phyloP scores from a whole-genome alignment of 2,329 filamentous ascomycete genomes.

The Apiospora sp. region DNA sequence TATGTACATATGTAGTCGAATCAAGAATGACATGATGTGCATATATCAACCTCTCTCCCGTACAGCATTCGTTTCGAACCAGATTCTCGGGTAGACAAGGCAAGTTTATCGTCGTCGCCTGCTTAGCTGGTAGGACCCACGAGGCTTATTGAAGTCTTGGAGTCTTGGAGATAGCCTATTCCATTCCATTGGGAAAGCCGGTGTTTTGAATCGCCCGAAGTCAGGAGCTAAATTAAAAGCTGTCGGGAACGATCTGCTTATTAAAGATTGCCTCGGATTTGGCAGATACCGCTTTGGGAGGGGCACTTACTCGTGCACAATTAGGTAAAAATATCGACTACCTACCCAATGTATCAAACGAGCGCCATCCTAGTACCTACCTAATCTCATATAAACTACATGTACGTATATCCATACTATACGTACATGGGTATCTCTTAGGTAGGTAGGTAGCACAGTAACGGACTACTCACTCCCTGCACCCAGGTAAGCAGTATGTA shows the following conservation, averaged over 20 bases:
- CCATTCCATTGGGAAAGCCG: neutral
- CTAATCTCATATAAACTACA: neutral
- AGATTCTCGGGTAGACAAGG: neutral
- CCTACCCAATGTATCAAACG: neutral
- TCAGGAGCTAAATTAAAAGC: neutral
- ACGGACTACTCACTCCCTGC: neutral
- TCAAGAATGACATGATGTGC: too few species aligned
- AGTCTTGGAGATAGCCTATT: neutral
- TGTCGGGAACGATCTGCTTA: neutral
- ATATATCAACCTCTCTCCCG: neutral
- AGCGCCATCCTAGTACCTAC: neutral
- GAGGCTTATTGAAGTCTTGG: neutral
- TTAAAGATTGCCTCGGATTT: conserved; percentile 10
- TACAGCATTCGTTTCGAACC: neutral
- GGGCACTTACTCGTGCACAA: conserved; percentile 1
- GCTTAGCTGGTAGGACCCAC: neutral
- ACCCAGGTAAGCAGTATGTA: neutral
- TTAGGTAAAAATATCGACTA: neutral
- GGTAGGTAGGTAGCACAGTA: neutral
- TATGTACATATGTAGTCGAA: too few species aligned
- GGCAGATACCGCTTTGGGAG: conserved; percentile 8
- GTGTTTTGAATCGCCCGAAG: conserved; percentile 2
- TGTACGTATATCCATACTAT: too few species aligned
- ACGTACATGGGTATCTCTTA: neutral
- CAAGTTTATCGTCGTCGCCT: neutral